Conservation (phyloP, 257 asterid genomes). For the Catharanthus roseus region DNA sequence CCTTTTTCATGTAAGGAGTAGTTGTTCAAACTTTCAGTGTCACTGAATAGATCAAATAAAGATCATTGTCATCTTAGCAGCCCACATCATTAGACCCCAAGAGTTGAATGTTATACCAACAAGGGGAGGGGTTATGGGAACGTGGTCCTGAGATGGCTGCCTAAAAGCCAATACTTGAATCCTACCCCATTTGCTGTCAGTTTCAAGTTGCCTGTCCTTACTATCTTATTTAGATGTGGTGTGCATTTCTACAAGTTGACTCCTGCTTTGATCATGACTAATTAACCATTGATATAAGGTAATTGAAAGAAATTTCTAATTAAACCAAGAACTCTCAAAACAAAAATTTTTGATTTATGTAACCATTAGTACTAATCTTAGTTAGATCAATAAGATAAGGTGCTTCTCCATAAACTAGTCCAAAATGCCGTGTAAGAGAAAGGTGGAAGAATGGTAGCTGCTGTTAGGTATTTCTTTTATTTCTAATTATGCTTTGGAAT, state of each 20-base stretch:
- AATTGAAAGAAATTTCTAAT: background rate
- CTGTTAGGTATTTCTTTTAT: background rate
- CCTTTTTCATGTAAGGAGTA: background rate
- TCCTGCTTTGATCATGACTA: background rate
- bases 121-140: background rate
- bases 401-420: background rate
- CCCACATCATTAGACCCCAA: background rate
- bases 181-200: background rate
- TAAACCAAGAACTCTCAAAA: background rate
- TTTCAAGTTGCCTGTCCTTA: background rate
- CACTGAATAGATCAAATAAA: constrained; percentile 10
- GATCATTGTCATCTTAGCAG: background rate
- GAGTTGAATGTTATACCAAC: constrained; percentile 7
- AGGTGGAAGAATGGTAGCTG: background rate
- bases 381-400: background rate
- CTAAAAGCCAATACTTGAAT: background rate
- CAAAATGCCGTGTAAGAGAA: background rate
- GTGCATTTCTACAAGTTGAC: background rate
- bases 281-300: background rate
- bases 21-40: constrained; percentile 9
- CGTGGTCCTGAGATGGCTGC: background rate
- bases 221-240: background rate
- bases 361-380: background rate
- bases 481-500: background rate
- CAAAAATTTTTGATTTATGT: background rate